A percentile compares a stretch with the other conserved stretches of the same genome.
Conservation (phyloP, 2,329 filamentous ascomycete species). For the Elsinoe ampelina region DNA sequence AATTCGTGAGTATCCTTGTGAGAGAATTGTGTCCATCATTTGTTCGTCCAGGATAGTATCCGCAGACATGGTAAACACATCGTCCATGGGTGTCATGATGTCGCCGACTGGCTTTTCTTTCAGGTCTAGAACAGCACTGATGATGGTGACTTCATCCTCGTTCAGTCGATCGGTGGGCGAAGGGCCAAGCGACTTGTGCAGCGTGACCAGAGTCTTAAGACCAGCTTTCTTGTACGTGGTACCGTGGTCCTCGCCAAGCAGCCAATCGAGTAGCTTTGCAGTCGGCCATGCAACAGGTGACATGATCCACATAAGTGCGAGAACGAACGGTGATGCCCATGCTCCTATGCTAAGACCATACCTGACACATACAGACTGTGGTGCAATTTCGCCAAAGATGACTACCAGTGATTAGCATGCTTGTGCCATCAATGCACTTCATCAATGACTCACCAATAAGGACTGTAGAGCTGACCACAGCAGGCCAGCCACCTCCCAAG, state of each 20-base stretch:
- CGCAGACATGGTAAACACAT: constrained; percentile 94
- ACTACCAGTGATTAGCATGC: constrained; percentile 45
- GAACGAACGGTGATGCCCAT: constrained; percentile 81
- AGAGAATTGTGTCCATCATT: constrained; percentile 89
- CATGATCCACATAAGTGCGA: constrained; percentile 84
- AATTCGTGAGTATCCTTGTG: constrained; percentile 89
- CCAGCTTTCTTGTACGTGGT: constrained; percentile 98
- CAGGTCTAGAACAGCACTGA: constrained; percentile 88
- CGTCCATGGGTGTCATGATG: constrained; percentile 98
- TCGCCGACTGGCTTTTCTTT: constrained; percentile 91
- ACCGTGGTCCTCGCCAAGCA: constrained; percentile 89
- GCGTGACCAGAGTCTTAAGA: constrained; percentile 86
- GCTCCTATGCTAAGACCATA: constrained; percentile 93
- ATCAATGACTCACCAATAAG: constrained; percentile 63
- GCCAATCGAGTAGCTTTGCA: constrained; percentile 85
- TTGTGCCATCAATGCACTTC: background rate
- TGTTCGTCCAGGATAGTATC: constrained; percentile 86
- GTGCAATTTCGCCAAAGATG: constrained; percentile 94
- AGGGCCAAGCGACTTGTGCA: constrained; percentile 85
- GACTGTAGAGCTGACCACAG: constrained; percentile 84
- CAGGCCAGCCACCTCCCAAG: constrained; percentile 87
- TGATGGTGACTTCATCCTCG: constrained; percentile 97
- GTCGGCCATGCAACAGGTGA: constrained; percentile 87
- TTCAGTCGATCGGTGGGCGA: constrained; percentile 79
- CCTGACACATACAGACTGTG: constrained; percentile 91